A percentile compares a stretch with the other conserved stretches of the same genome.
phyloP scores from a whole-genome alignment of 2,329 filamentous ascomycete genomes.

The Pseudogymnoascus sp. region DNA sequence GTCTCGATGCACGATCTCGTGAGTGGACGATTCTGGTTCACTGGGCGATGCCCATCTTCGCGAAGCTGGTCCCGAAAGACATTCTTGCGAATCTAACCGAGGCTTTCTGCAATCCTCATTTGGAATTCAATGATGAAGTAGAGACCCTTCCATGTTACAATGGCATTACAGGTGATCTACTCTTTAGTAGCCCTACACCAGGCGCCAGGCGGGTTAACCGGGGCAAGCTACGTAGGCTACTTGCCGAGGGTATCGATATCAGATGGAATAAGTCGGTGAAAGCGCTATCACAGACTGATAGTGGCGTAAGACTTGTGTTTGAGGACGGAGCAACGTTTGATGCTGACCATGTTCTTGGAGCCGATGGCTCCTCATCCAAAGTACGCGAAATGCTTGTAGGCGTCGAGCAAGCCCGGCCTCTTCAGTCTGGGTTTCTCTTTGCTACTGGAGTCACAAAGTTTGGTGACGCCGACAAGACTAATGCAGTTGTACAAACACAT shows the following conservation, averaged over 20 bases:
- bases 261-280: slow-evolving; percentile 26
- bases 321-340: slow-evolving; percentile 21
- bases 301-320: slow-evolving; percentile 24
- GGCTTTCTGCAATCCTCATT: slow-evolving; percentile 31
- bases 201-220: slow-evolving; percentile 31
- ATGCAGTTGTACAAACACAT: slow-evolving; percentile 25
- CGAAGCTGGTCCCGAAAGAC: slow-evolving; percentile 29
- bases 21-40: slow-evolving; percentile 37
- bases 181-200: slow-evolving; percentile 30
- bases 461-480: slow-evolving; percentile 23
- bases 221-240: slow-evolving; percentile 28
- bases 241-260: slow-evolving; percentile 30
- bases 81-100: slow-evolving; percentile 26
- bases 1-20: slow-evolving; percentile 26
- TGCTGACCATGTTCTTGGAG: slow-evolving; percentile 28
- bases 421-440: slow-evolving; percentile 27
- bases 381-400: slow-evolving; percentile 29
- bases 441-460: slow-evolving; percentile 26
- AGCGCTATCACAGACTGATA: slow-evolving; percentile 3
- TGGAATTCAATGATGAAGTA: slow-evolving; percentile 27
- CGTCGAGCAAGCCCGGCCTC: slow-evolving; percentile 19
- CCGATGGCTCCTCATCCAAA: slow-evolving; percentile 29
- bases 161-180: slow-evolving; percentile 31
- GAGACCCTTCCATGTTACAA: slow-evolving; percentile 30
- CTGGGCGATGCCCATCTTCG: slow-evolving; percentile 34